phyloP scores from a whole-genome alignment of 1,284 basidiomycete species.

The Schizophyllum amplum region DNA sequence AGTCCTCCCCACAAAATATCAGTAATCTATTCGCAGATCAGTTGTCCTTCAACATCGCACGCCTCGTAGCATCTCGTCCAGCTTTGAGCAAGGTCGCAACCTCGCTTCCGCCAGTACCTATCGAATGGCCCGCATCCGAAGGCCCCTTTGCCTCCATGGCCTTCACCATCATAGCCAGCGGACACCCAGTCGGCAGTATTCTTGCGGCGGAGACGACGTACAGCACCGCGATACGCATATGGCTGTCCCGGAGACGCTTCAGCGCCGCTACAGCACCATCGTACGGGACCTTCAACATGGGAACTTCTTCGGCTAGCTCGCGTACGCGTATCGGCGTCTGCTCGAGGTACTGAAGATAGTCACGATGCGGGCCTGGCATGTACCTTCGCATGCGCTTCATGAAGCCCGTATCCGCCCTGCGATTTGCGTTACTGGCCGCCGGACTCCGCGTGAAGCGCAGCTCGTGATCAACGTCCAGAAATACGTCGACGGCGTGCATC shows the following conservation, averaged over 20 bases:
- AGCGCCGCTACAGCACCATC: conserved; percentile 73
- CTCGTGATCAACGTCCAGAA: conserved; percentile 78
- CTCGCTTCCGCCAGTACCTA: conserved; percentile 85
- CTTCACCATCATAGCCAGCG: conserved; percentile 36
- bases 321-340: conserved; percentile 42
- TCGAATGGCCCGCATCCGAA: conserved; percentile 26
- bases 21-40: too few relatives aligned
- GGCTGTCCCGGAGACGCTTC: conserved; percentile 77
- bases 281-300: conserved; percentile 63
- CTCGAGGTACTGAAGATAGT: conserved; percentile 51
- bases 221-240: conserved; percentile 83
- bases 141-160: conserved; percentile 34
- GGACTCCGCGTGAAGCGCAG: conserved; percentile 67
- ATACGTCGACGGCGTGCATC: conserved; percentile 79
- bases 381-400: conserved; percentile 78
- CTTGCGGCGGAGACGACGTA: conserved; percentile 77
- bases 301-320: conserved; percentile 45
- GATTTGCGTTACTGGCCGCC: conserved; percentile 56
- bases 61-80: conserved; percentile 78
- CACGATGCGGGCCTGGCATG: conserved; percentile 71
- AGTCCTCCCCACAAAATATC: too few relatives aligned
- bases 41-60: conserved; percentile 39
- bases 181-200: conserved; percentile 43
- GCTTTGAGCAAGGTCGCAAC: conserved; percentile 78
- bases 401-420: conserved; percentile 60